Base-by-base conservation (phyloP, 345 rosid species). In the Lepidium africanum region DNA sequence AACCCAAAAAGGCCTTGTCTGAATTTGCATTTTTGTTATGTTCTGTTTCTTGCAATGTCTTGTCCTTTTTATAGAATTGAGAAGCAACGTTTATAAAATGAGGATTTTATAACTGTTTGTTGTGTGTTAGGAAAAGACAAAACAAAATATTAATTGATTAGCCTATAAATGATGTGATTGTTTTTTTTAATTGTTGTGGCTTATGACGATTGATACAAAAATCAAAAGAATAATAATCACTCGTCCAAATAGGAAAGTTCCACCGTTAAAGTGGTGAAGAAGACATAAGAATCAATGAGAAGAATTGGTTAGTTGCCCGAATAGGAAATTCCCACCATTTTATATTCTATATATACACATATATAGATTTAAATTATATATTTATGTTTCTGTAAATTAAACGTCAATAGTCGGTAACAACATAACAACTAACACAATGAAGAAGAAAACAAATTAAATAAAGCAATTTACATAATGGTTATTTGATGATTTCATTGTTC, bases 281-380 rank as follows among this genome's bases (percentile, higher is more conserved):
- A 66, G 56, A 11, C 71, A 42, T 35, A 42, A 73, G 71, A 21
- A 74, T 59, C 68, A 66, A 59, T 39, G 7, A 41, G 55, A 42
- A 59, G 40, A 66, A 42, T 57, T 17, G 36, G 60, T 67, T 73
- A 74, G 68, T 67, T 67, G 68, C 77, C 73, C 51, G 35, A 74
- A 74, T 74, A 74, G 77, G 77, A 67, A 67, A 60, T 2, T 74
- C 45, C 77, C 77, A 74, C 69, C 73, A 67, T 42, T 37, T 49
- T 21, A n/a, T 36, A 16, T 41, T 9, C n/a, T n/a, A n/a, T n/a
- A n/a, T n/a, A 53, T 17, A 12, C 23, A 21, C 2, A 21, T 21
- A 21, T 21, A 11, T 39, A 37, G 11, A 8, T 30, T 52, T 39
- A 14, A 42, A 11, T 43, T 43, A n/a, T n/a, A n/a, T 58, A 27